These are phyloP conservation scores for Fusarium clavum DNA, from an alignment of 2,329 filamentous ascomycete genomes.

Conservation along the genomic window DNA sequence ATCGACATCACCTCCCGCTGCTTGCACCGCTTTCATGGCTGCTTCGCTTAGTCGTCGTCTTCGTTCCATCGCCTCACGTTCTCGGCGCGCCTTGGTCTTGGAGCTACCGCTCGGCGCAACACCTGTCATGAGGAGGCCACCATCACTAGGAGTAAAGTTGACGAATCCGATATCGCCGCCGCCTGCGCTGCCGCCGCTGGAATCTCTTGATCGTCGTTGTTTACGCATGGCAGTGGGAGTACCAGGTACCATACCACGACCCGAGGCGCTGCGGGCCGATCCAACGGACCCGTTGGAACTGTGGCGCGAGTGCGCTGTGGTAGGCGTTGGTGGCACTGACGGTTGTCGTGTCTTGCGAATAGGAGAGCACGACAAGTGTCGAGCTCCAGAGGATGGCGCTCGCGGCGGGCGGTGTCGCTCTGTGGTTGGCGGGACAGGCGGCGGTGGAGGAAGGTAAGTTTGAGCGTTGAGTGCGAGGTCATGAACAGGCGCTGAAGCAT, in stretches of 20 bases:
- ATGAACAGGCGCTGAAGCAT: conserved; percentile 52
- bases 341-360: conserved; percentile 58
- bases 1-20: conserved; percentile 75
- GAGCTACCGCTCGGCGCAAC: conserved; percentile 91
- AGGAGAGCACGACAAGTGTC: conserved; percentile 57
- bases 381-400: conserved; percentile 66
- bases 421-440: conserved; percentile 45
- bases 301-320: conserved; percentile 52
- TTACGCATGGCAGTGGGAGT: conserved; percentile 56
- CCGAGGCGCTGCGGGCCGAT: conserved; percentile 53
- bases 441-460: conserved; percentile 52
- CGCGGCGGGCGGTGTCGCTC: conserved; percentile 61
- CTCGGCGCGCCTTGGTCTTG: conserved; percentile 93
- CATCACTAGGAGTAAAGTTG: conserved; percentile 89
- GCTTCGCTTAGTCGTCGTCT: conserved; percentile 75
- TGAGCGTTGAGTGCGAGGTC: conserved; percentile 51
- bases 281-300: conserved; percentile 55
- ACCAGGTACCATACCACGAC: conserved; percentile 53
- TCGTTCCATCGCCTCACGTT: conserved; percentile 87
- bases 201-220: conserved; percentile 53
- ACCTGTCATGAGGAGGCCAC: conserved; percentile 81
- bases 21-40: conserved; percentile 74
- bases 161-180: conserved; percentile 73
- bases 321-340: conserved; percentile 56
- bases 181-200: conserved; percentile 47